These are phyloP conservation scores for Rhodamnia argentea DNA, from an alignment of 345 rosid species.

Conservation along the genomic window DNA sequence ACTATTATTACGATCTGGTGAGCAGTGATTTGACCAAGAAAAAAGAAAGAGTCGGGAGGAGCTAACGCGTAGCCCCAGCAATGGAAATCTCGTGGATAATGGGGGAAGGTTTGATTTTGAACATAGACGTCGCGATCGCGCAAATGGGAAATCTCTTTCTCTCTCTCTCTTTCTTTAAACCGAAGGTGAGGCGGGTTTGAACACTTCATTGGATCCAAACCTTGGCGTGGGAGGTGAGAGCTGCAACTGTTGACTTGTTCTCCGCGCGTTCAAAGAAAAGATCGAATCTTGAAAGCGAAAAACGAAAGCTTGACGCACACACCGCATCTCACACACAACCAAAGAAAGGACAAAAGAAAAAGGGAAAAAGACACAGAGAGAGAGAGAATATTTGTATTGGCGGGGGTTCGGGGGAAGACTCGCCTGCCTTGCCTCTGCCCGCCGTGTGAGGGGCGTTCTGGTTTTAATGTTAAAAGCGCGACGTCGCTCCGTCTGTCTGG, in stretches of 20 bases:
- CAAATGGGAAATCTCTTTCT: not conserved
- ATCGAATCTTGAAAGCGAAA: not conserved
- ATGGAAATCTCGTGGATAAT: not conserved
- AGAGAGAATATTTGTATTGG: not conserved
- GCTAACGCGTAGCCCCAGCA: not conserved
- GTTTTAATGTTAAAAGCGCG: not conserved
- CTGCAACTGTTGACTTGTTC: constrained; percentile 1
- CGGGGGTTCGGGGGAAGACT: not conserved
- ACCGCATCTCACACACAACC: not conserved
- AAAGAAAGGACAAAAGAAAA: not conserved
- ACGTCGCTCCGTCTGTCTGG: not conserved
- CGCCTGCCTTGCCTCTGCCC: not conserved
- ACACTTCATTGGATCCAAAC: not conserved
- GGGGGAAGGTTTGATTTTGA: not conserved
- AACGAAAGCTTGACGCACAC: not conserved
- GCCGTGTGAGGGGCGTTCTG: not conserved
- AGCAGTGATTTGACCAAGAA: not conserved
- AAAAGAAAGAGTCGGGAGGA: no score
- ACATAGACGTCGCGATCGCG: not conserved
- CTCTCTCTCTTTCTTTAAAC: not conserved
- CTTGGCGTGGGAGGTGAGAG: not conserved
- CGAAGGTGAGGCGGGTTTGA: not conserved
- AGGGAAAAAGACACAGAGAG: not conserved
- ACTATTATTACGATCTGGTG: not conserved
- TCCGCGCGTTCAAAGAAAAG: not conserved